Evolutionary conservation across 257 asterid genomes (phyloP).

Genomic region (Solanum acaule): DNA sequence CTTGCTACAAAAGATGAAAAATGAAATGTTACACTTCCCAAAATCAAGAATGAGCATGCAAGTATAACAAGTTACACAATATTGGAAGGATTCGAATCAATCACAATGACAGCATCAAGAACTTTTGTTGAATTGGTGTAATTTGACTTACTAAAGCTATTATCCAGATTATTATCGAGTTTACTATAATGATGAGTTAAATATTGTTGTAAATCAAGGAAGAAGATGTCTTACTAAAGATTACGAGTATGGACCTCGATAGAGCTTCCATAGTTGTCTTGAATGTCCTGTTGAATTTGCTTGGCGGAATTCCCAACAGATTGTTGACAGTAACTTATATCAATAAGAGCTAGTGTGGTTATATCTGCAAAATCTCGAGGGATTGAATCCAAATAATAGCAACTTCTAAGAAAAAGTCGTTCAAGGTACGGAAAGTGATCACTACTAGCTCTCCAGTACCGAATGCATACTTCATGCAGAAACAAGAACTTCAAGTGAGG

Average conservation of each 20-base stretch:
- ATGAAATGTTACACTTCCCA: not conserved
- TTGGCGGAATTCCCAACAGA: slow-evolving; percentile 14
- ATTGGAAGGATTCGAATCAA: too few relatives aligned
- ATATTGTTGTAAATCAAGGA: too few relatives aligned
- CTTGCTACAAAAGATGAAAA: too few relatives aligned
- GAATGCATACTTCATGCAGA: accelerated
- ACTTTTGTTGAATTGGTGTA: too few relatives aligned
- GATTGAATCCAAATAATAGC: not conserved
- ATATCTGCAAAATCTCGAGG: not conserved
- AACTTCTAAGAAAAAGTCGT: not conserved
- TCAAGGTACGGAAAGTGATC: too few relatives aligned
- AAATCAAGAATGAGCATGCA: not conserved
- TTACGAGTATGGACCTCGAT: not conserved
- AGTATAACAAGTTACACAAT: too few relatives aligned
- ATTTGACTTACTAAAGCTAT: too few relatives aligned
- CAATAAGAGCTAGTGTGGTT: not conserved
- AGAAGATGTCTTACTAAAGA: not conserved
- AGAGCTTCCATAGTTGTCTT: not conserved
- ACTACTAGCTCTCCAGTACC: too few relatives aligned
- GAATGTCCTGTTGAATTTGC: slow-evolving; percentile 18
- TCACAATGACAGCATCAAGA: too few relatives aligned
- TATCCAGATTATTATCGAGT: too few relatives aligned
- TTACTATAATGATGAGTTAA: too few relatives aligned
- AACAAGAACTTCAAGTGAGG: too few relatives aligned
- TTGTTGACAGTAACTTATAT: not conserved